Evolutionary conservation across 1,139 yeast species (phyloP).

Genomic region (Kodamaea arcana): DNA sequence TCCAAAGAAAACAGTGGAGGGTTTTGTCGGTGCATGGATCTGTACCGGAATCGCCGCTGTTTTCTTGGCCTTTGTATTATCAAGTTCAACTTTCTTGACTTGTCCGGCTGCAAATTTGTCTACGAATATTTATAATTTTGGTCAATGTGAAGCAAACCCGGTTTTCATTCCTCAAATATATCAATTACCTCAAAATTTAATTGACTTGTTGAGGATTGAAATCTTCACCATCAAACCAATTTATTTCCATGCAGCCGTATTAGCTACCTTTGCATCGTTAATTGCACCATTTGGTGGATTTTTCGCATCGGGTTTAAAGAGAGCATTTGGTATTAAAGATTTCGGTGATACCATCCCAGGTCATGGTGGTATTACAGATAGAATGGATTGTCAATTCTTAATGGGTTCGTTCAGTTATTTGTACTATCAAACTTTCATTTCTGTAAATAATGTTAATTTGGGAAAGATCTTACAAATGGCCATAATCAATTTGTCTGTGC

Average conservation of each 20-base stretch:
- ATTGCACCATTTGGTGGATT: constrained; percentile 99
- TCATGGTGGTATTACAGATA: constrained; percentile 96
- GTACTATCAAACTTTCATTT: constrained; percentile 87
- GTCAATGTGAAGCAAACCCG: constrained; percentile 78
- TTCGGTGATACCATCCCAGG: constrained; percentile 95
- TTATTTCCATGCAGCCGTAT: constrained; percentile 77
- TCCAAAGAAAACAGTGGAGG: constrained; percentile 97
- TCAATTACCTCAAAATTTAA: constrained; percentile 67
- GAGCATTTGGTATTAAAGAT: constrained; percentile 94
- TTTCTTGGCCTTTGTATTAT: constrained; percentile 57
- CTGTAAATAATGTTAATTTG: constrained; percentile 65
- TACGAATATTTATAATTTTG: constrained; percentile 45
- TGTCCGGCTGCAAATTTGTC: constrained; percentile 79
- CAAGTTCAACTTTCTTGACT: constrained; percentile 69
- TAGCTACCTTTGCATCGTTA: constrained; percentile 93
- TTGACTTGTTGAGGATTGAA: constrained; percentile 38
- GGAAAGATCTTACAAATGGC: constrained; percentile 74
- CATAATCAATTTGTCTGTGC: constrained; percentile 62
- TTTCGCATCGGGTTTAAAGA: constrained; percentile 92
- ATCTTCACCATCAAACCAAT: constrained; percentile 73
- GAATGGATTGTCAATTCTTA: constrained; percentile 95
- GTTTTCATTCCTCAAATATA: constrained; percentile 78
- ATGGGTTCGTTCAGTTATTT: constrained; percentile 96
- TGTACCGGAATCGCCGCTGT: constrained; percentile 81
- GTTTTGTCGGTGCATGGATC: constrained; percentile 96